Evolutionary conservation across 2,329 filamentous ascomycete genomes (phyloP).

Genomic region (Fusarium tjaetaba): DNA sequence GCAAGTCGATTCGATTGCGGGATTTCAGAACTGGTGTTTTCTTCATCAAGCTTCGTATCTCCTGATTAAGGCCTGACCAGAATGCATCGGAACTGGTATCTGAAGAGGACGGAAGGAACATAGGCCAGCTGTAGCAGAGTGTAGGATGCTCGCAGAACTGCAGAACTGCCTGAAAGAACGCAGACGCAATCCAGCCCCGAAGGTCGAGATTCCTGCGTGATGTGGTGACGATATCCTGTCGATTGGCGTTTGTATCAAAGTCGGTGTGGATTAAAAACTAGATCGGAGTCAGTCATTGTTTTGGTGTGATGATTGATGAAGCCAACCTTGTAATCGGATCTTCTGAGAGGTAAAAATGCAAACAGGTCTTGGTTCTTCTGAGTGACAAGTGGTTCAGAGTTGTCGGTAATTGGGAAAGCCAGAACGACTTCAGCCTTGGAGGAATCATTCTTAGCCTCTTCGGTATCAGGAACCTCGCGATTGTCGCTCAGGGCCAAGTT

Average conservation of each 20-base stretch:
- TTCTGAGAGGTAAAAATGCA: not conserved
- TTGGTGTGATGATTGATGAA: accelerated
- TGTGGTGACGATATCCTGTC: not conserved
- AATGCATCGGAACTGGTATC: not conserved
- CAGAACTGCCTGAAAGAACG: constrained; percentile 1
- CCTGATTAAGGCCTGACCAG: not conserved
- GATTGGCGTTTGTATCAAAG: not conserved
- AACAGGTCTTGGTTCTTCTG: not conserved
- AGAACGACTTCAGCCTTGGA: not conserved
- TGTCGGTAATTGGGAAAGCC: constrained; percentile 24
- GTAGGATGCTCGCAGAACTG: constrained; percentile 22
- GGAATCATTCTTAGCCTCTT: not conserved
- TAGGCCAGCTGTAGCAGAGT: constrained; percentile 24
- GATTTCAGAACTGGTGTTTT: constrained; percentile 4
- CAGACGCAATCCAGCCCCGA: not conserved
- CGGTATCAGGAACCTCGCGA: not conserved
- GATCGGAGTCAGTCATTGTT: accelerated
- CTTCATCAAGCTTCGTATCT: not conserved
- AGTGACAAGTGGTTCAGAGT: not conserved
- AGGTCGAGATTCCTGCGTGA: not conserved
- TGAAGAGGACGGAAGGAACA: constrained; percentile 9
- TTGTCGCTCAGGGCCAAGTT: not conserved
- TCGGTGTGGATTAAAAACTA: not conserved
- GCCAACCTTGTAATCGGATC: not conserved
- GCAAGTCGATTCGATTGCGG: not conserved